Conservation (phyloP, 208 protist genomes). For the Strigomonas culicis region DNA sequence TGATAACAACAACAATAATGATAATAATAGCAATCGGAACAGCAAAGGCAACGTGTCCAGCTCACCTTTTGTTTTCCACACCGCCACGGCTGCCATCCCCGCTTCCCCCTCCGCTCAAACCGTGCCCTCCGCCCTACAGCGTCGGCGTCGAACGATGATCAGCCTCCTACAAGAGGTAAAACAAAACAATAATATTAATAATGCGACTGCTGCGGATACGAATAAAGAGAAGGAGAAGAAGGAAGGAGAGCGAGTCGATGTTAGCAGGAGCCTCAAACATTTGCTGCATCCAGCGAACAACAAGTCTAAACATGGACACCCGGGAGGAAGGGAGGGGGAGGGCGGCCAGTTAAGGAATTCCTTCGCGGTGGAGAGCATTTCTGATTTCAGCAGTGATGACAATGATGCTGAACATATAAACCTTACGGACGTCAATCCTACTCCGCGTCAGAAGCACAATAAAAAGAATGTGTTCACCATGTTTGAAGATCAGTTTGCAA, state of each 20-base stretch:
- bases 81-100: no score
- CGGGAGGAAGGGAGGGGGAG: neutral
- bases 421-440: neutral
- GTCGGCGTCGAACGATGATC: conserved; percentile 1
- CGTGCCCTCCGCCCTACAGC: no score
- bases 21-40: conserved; percentile 3
- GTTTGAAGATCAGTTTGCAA: no score
- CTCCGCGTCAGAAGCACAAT: neutral
- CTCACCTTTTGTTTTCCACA: neutral
- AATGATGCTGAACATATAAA: neutral
- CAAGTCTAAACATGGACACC: neutral
- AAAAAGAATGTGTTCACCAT: neutral
- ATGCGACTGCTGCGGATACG: no score
- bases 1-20: conserved; percentile 5
- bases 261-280: neutral
- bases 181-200: conserved; percentile 14
- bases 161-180: neutral
- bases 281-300: conserved; percentile 2
- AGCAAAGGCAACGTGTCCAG: neutral
- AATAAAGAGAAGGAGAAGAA: no score
- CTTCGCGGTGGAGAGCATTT: no score
- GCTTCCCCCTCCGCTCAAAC: no score
- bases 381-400: neutral
- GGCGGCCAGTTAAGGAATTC: no score
- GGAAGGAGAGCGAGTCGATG: no score